These are phyloP conservation scores for Coemansia sp. DNA, from an alignment of 192 early-diverging fungal species.

Conservation along the genomic window DNA sequence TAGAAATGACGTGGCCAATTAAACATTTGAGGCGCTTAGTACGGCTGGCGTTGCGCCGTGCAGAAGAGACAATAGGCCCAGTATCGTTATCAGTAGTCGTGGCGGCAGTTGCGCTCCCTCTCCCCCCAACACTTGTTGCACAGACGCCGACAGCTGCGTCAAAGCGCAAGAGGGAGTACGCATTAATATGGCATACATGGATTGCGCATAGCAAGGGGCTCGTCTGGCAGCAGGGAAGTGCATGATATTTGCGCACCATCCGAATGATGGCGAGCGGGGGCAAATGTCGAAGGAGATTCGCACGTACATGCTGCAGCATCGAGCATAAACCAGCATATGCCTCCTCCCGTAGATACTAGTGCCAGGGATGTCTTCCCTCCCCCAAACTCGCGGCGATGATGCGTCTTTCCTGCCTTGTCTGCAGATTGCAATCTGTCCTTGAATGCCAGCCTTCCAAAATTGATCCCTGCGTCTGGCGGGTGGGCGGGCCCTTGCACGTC, in stretches of 20 bases:
- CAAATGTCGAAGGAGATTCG: constrained; percentile 8
- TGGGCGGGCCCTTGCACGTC: not conserved
- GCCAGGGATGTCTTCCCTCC: not conserved
- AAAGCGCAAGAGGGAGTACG: constrained; percentile 1
- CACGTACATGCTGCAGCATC: constrained; percentile 12
- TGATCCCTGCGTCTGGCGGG: not conserved
- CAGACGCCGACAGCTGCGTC: not conserved
- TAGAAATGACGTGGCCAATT: not conserved
- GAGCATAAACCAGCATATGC: constrained; percentile 13
- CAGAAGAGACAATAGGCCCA: not conserved
- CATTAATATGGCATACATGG: constrained; percentile 9
- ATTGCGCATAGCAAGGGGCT: not conserved
- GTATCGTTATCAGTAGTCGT: constrained; percentile 1
- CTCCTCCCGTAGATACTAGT: not conserved
- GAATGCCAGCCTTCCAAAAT: constrained; percentile 5
- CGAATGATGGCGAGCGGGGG: not conserved
- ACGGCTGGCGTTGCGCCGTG: not conserved
- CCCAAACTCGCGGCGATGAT: constrained; percentile 12
- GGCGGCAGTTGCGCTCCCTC: not conserved
- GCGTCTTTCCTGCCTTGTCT: not conserved
- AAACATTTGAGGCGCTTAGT: not conserved
- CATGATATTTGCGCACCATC: not conserved
- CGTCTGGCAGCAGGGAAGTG: not conserved
- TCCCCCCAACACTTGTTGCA: not conserved
- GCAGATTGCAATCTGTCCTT: constrained; percentile 8